Percentiles rank a stretch among this genome's conserved stretches.
phyloP scores from a whole-genome alignment of 441 rosid genomes.

The Pelargonium cotyledonis region DNA sequence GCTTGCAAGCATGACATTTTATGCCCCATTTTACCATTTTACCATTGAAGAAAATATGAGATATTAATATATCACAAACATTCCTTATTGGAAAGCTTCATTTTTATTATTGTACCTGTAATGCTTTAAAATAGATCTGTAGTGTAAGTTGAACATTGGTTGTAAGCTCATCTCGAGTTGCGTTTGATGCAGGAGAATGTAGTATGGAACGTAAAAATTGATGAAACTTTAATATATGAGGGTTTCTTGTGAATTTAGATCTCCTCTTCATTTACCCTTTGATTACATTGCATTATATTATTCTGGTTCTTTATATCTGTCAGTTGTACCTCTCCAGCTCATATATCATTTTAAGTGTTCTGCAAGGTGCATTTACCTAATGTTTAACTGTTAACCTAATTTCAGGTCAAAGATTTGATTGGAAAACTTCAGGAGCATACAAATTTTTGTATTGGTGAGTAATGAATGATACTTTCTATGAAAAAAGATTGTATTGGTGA shows the following conservation, averaged over 20 bases:
- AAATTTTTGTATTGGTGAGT: conserved; percentile 66
- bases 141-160: neutral
- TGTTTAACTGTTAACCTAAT: conserved; percentile 10
- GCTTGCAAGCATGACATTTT: conserved; percentile 7
- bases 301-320: neutral
- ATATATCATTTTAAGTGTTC: neutral
- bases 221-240: neutral
- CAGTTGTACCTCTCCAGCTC: neutral
- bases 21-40: conserved; percentile 4
- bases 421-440: conserved; percentile 52
- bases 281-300: neutral
- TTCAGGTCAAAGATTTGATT: conserved; percentile 66
- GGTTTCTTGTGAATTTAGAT: neutral
- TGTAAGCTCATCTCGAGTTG: neutral
- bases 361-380: neutral
- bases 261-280: neutral
- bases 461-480: conserved; percentile 1
- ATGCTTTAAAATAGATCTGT: neutral
- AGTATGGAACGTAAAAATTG: neutral
- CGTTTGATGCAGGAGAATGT: neutral
- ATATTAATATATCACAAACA: neutral
- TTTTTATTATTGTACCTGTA: neutral
- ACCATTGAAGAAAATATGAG: neutral
- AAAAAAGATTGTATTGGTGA: neutral
- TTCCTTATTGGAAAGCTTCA: neutral